Evolutionary conservation across 108 stramenopile genomes (phyloP), one percentile per base, ranked within the genome.

Genomic region (Schizochytrium sp.): DNA sequence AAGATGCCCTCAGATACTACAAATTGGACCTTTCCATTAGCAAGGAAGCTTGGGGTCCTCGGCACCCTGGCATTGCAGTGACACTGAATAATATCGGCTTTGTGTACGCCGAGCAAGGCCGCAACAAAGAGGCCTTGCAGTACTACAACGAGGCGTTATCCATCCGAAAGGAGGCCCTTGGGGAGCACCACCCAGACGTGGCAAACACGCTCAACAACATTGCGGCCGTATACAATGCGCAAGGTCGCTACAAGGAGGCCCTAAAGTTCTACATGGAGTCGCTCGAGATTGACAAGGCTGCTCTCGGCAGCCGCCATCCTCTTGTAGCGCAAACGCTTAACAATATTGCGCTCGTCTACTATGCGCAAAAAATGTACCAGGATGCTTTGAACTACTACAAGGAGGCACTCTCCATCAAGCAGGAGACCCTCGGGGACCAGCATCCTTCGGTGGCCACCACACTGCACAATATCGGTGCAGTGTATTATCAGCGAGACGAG

Each of bases 181-280:
- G 88, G 14, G 45, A 14, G 10, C 44, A 76, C 25, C 88, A 88
- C 72, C 71, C 72, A 5, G 72, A 88, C 51, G 72, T 88, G 88
- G 72, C 88, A 34, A 29, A n/a, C n/a, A 88, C 88, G 23, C 72
- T 88, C 25, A 69, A 69, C 41, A 59, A 59, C 58, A 59, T 59
- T 23, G 58, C 58, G n/a, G 21, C n/a, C n/a, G 58, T 59, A 1
- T 59, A 59, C 1, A 23, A 59, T 23, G n/a, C 19, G 21, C 58
- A 59, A 23, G 58, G 58, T 59, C 58, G 58, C 3, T 59, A 59
- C n/a, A 23, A n/a, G n/a, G 58, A 59, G 19, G 58, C 58, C 58
- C 2, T 59, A n/a, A 23, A 59, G 19, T 59, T 2, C 58, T 59
- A 59, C n/a, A 19, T 1, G n/a, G 21, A 57, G 16, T 16, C 4